These are phyloP conservation scores for Combretum micranthum DNA, from an alignment of 345 rosid genomes.

Conservation along the genomic window DNA sequence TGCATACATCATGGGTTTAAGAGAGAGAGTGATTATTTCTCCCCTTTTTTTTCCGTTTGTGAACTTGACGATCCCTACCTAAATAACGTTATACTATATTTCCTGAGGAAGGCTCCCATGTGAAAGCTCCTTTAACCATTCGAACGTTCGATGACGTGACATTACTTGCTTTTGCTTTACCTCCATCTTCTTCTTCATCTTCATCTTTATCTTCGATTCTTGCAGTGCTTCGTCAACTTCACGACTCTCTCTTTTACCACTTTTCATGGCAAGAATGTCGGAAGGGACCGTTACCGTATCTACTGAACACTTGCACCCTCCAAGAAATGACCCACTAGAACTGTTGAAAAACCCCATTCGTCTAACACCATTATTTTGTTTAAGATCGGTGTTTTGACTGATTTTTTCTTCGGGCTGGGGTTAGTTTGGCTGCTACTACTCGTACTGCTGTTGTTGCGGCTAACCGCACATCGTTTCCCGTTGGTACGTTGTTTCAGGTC, in stretches of 20 bases:
- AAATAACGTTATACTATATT: too few relatives aligned
- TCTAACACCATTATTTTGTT: neutral
- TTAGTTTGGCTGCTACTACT: conserved; percentile 37
- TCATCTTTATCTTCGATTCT: conserved; percentile 14
- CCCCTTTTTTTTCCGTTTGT: too few relatives aligned
- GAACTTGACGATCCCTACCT: too few relatives aligned
- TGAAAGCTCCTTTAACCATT: conserved; percentile 75
- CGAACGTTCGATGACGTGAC: conserved; percentile 72
- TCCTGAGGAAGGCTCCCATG: conserved; percentile 5
- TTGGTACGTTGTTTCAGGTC: conserved; percentile 33
- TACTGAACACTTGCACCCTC: conserved; percentile 66
- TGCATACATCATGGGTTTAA: too few relatives aligned
- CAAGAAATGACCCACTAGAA: conserved; percentile 26
- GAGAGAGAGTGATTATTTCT: too few relatives aligned
- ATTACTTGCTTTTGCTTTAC: conserved; percentile 36
- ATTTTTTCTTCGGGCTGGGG: conserved; percentile 4
- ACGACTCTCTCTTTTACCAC: conserved; percentile 1
- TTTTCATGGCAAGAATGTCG: conserved; percentile 19
- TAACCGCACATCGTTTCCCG: conserved; percentile 29
- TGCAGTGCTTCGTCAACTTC: conserved; percentile 1
- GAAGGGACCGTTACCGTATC: conserved; percentile 40
- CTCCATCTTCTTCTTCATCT: conserved; percentile 29
- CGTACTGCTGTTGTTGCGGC: conserved; percentile 50
- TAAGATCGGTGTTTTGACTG: neutral
- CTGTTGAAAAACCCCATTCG: conserved; percentile 18